Percentiles rank a stretch among this genome's conserved stretches.
Conservation (phyloP, 352 stramenopile genomes). For the Globisporangium paroecandrum region DNA sequence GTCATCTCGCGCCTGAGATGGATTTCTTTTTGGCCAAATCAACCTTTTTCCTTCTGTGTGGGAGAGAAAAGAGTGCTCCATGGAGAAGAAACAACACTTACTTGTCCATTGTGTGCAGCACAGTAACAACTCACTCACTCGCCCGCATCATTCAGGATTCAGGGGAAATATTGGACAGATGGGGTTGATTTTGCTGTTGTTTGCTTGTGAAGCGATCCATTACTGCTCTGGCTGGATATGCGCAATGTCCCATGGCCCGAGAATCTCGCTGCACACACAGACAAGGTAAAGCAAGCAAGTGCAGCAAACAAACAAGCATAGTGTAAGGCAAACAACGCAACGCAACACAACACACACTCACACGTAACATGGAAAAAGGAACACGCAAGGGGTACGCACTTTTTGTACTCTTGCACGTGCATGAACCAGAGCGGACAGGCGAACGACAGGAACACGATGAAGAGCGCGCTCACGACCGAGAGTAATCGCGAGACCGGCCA, state of each 20-base stretch:
- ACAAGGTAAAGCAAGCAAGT: not conserved
- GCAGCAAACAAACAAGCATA: not conserved
- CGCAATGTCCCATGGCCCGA: slow-evolving; percentile 90
- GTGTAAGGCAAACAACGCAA: not conserved
- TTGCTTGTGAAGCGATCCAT: not conserved
- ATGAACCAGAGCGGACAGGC: slow-evolving; percentile 89
- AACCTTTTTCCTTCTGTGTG: not conserved
- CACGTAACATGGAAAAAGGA: not conserved
- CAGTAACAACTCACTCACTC: not conserved
- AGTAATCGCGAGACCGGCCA: slow-evolving; percentile 70
- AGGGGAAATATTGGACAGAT: not conserved
- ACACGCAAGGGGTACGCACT: slow-evolving; percentile 40
- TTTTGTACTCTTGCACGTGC: slow-evolving; percentile 89
- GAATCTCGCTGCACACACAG: slow-evolving; percentile 60
- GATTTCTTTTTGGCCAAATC: not conserved
- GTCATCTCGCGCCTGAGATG: not conserved
- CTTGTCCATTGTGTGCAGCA: not conserved
- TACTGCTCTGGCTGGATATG: slow-evolving; percentile 71
- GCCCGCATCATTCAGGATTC: not conserved
- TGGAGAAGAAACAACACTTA: not conserved
- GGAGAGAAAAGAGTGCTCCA: not conserved
- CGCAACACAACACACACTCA: not conserved
- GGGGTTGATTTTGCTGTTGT: slow-evolving; percentile 6
- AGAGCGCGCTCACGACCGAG: slow-evolving; percentile 55
- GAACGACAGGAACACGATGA: slow-evolving; percentile 81